These are phyloP conservation scores for Leccinum longicurvipes DNA, from an alignment of 768 basidiomycete genomes.

Conservation along the genomic window DNA sequence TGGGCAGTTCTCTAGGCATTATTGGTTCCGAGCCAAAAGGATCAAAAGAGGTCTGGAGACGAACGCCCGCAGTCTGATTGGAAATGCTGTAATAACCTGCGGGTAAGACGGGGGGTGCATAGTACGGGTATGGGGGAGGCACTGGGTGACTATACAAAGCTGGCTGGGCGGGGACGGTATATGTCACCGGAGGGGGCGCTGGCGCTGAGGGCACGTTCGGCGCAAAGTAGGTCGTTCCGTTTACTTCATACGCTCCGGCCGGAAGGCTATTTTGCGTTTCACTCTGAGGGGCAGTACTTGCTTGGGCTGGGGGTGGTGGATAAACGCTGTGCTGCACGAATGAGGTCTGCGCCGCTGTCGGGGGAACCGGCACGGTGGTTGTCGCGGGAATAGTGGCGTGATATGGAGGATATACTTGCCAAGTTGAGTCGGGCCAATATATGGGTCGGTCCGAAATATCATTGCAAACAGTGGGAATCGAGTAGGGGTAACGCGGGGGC, in stretches of 20 bases:
- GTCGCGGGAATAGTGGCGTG: slow-evolving; percentile 26
- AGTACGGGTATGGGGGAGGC: slow-evolving; percentile 8
- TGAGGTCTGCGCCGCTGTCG: background rate
- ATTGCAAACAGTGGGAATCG: background rate
- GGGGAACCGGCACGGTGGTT: slow-evolving; percentile 1
- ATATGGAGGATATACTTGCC: slow-evolving; percentile 24
- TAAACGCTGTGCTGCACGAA: slow-evolving; percentile 1
- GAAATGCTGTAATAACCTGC: slow-evolving; percentile 1
- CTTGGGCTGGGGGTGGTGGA: background rate
- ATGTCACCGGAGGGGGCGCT: slow-evolving; percentile 3
- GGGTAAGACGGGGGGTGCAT: slow-evolving; percentile 6
- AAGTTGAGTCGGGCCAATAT: slow-evolving; percentile 16
- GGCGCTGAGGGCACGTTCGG: background rate
- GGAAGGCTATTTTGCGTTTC: slow-evolving; percentile 9
- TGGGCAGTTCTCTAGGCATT: slow-evolving; percentile 9
- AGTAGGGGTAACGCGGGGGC: slow-evolving; percentile 12
- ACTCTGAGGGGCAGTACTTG: background rate
- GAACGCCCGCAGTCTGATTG: background rate
- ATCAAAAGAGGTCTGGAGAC: slow-evolving; percentile 12
- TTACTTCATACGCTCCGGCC: slow-evolving; percentile 20
- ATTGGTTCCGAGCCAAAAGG: slow-evolving; percentile 20
- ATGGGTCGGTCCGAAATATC: slow-evolving; percentile 8
- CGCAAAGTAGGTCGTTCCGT: slow-evolving; percentile 31
- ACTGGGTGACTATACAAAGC: slow-evolving; percentile 4
- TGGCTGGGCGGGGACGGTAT: slow-evolving; percentile 5